Evolutionary conservation across 2,329 filamentous ascomycete genomes (phyloP), one percentile per base, ranked within the genome.

Genomic region (Teratosphaeria destructans): DNA sequence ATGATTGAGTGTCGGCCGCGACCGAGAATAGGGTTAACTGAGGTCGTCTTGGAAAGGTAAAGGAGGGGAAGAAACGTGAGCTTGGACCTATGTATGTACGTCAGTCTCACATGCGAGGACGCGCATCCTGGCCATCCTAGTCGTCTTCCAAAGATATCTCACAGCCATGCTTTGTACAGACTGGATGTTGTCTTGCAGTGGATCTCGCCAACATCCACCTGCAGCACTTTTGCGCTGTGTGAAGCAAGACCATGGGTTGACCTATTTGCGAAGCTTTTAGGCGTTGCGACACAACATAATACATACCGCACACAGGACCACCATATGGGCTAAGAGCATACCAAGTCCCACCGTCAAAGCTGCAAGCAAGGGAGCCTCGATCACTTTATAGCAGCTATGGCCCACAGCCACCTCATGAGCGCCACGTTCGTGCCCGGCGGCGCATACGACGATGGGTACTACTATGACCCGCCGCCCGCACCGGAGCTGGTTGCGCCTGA

Each of bases 341-440:
- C 37, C 11, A 39, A 39, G 6, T 39, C 37, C 16, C 3, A 49
- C n/a, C 14, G n/a, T n/a, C 43, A 49, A 16, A 19, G n/a, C 6
- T 19, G 14, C 43, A 49, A 19, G n/a, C 35, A 8, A 49, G n/a
- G 14, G n/a, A 49, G 43, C 43, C 19, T 49, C n/a, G 43, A 19
- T 49, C 7, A 49, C 16, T 43, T 16, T 23, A 54, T 10, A 23
- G 53, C 53, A 32, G n/a, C 19, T 14, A 54, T 54, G 53, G 53
- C 27, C 27, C 32, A 32, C 53, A 37, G 53, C 12, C 61, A 57
- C 59, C 57, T 56, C 39, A 65, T 83, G 70, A 78, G 79, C 61
- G 85, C 86, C 59, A 89, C 85, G 55, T 88, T 86, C 73, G 81
- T 85, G 71, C 86, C 86, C 66, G 85, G 85, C 66, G 82, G 82